Evolutionary conservation across 148 eudicot species (phyloP).

Genomic region (Fallopia convolvulus): DNA sequence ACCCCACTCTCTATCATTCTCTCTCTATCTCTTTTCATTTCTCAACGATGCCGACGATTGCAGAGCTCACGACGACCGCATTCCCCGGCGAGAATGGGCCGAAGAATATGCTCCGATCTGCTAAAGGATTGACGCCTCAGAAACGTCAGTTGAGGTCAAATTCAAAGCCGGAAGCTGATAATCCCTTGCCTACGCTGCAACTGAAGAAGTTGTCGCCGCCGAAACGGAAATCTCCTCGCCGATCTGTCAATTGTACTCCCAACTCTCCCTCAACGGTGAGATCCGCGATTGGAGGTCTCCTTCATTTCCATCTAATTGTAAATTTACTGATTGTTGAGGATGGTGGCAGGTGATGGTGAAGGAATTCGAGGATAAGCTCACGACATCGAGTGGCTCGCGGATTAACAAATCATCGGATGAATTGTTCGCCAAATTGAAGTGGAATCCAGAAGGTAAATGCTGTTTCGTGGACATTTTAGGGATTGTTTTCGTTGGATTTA

Average conservation of each 20-base stretch:
- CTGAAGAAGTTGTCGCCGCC: conserved; percentile 20
- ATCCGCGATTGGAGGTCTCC: background rate
- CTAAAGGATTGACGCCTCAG: conserved; percentile 28
- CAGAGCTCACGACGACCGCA: background rate
- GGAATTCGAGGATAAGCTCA: conserved; percentile 21
- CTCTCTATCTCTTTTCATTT: background rate
- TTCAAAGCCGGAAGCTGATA: conserved; percentile 17
- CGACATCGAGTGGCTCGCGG: conserved; percentile 25
- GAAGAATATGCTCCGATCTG: background rate
- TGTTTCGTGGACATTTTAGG: background rate
- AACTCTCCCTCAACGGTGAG: conserved; percentile 40
- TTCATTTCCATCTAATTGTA: background rate
- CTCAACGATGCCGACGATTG: conserved; percentile 9
- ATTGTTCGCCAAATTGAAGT: conserved; percentile 42
- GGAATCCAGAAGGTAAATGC: conserved; percentile 60
- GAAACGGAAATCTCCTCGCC: conserved; percentile 64
- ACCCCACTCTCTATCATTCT: background rate
- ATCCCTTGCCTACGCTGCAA: conserved; percentile 18
- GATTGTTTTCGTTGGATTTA: background rate
- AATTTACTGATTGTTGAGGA: background rate
- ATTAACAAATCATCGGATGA: conserved; percentile 39
- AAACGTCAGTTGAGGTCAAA: conserved; percentile 51
- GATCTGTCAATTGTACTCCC: conserved; percentile 33
- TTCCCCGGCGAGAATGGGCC: background rate
- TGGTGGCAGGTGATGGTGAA: conserved; percentile 29